Conservation (phyloP, 148 eudicot species). For the Rheum nobile region DNA sequence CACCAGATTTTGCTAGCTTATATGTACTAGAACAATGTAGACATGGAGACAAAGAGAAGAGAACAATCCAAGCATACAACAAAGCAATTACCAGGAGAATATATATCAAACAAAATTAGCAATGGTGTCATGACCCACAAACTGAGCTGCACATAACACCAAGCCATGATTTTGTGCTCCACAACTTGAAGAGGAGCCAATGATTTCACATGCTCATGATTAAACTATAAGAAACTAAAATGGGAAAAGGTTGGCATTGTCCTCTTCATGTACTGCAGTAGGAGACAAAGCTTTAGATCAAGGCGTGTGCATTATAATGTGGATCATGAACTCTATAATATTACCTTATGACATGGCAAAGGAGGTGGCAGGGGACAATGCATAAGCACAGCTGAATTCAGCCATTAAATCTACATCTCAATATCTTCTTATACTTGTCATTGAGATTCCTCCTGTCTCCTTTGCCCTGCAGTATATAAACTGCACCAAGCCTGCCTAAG, state of each 20-base stretch:
- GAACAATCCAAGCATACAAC: not conserved
- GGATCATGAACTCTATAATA: not conserved
- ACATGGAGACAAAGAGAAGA: not conserved
- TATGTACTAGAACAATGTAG: too few species aligned
- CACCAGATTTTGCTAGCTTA: too few species aligned
- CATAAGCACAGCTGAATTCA: not conserved
- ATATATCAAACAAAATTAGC: not conserved
- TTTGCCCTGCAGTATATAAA: not conserved
- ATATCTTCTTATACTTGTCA: not conserved
- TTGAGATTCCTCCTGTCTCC: not conserved
- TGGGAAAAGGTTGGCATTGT: not conserved
- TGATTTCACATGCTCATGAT: not conserved
- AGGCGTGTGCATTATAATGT: not conserved
- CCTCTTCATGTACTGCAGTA: not conserved
- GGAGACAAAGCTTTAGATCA: not conserved
- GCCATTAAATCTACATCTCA: not conserved
- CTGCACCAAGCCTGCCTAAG: not conserved
- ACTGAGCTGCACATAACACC: not conserved
- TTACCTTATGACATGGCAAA: not conserved
- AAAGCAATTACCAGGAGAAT: too few species aligned
- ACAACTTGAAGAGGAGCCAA: not conserved
- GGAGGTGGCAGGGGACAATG: not conserved
- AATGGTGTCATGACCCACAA: not conserved
- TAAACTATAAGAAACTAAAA: not conserved
- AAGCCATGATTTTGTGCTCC: not conserved